Evolutionary conservation across 2,329 filamentous ascomycete species (phyloP), one percentile per base, ranked within the genome.

Genomic region (Ceratocystis ficicola): DNA sequence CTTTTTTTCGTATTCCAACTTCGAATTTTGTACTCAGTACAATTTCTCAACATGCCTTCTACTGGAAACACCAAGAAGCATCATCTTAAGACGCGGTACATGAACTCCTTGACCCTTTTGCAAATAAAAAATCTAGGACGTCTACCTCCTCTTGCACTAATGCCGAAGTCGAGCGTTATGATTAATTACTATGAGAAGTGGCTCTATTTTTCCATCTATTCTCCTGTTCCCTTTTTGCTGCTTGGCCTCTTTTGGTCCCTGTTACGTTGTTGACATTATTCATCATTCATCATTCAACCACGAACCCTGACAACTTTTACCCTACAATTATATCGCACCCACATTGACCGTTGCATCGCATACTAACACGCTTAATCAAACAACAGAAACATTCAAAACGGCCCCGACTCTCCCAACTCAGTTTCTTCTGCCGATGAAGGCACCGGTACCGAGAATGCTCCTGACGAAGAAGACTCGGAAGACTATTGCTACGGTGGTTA

Each of bases 401-500:
- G 79, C 79, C 76, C 79, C 79, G 79, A 81, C 84, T 77, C 86
- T 78, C 80, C 86, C 71, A 93, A 90, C 69, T 88, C 89, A 68
- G 87, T 87, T 64, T 88, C 89, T 64, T 84, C 86, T 66, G 89
- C 86, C 68, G 89, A 89, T 60, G 86, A 85, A 71, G 91, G 93
- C 77, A 92, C 96, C 75, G 82, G 84, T 71, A 85, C 88, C 76
- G 92, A 96, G 73, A 92, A 94, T 74, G 95, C 93, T 48, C 93
- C 92, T 73, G 94, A 97, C 75, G 94, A 99, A 78, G 94, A 99
- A 78, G 94, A 99, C 77, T 96, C 90, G 61, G 93, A 97, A 77
- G 94, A 99, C 77, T 99, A 99, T 80, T 96, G 93, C 83, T 97
- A 97, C 78, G 94, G 94, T 73, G 94, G 94, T 68, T 99, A 97